phyloP scores from a whole-genome alignment of 2,329 filamentous ascomycete genomes.

The Helotiales sp. region DNA sequence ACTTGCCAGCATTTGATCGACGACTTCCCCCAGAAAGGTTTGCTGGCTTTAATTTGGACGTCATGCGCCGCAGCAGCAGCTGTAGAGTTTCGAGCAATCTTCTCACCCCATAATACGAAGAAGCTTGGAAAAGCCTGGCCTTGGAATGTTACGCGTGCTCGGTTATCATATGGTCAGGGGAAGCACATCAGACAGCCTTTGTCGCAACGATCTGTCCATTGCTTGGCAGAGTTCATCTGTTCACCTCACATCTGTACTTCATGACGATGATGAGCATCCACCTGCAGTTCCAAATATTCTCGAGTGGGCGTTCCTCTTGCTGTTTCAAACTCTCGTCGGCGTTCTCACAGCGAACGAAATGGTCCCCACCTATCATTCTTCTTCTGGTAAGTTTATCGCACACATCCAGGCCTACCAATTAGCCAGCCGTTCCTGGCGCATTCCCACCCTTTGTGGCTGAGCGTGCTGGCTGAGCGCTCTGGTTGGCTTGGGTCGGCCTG shows the following conservation, averaged over 20 bases:
- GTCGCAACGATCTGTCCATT: neutral
- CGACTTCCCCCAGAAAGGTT: neutral
- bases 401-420: too few species aligned
- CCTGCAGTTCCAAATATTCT: too few species aligned
- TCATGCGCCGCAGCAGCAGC: constrained; percentile 12
- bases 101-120: neutral
- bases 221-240: neutral
- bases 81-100: neutral
- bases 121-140: too few species aligned
- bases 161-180: neutral
- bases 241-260: too few species aligned
- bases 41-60: neutral
- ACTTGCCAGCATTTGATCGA: neutral
- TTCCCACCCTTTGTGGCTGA: neutral
- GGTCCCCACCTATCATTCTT: too few species aligned
- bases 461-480: constrained; percentile 5
- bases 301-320: neutral
- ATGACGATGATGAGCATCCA: too few species aligned
- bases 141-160: neutral
- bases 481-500: neutral
- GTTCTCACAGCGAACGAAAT: constrained; percentile 1
- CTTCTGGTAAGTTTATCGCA: too few species aligned
- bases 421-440: too few species aligned
- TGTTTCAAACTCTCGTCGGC: constrained; percentile 11
- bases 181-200: neutral